Base-by-base conservation (phyloP, 2,329 filamentous ascomycete genomes). In the Talaromyces sp. region DNA sequence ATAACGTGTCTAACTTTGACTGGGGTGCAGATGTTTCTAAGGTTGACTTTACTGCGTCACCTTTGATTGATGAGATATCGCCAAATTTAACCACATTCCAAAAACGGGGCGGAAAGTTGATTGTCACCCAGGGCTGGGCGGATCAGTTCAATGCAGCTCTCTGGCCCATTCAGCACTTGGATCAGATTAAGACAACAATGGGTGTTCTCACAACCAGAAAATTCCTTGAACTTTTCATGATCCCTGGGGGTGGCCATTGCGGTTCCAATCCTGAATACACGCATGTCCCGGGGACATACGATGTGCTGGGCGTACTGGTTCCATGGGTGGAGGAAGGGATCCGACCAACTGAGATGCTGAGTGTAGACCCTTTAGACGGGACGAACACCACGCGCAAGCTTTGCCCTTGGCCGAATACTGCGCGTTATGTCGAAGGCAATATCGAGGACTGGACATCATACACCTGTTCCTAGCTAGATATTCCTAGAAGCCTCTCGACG, bases 201-300 rank as follows among this genome's bases (percentile, higher is more conserved):
- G 16, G 61, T 5, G 52, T 48, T 9, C 61, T 52, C 2, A 58
- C 69, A 16, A 54, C 72, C 20, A 54, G 60, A 6, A 67, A 71
- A 22, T 75, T 68, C 51, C 66, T 71, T 46, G 58, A 65, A 3
- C 48, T 75, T 3, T 75, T 71, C 48, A 75, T 75, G 72, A 55
- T 74, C 5, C 74, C 73, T 1, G 72, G 47, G 3, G 70, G 71
- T 35, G 72, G 73, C 1, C 74, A 77, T 56, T 74, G 71, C 49
- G 69, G 70, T n/a, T 54, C 68, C 19, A 67, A 67, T 4, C 35
- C 58, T 8, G 54, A 57, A 4, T 74, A 72, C 58, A 67, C 70
- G 3, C 50, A 49, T 17, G 54, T 55, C 4, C 55, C 54, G 3
- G 45, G 29, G 4, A 49, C 56, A 59, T 74, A 73, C 53, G 62